These are phyloP conservation scores for Tulasnella sp. DNA, from an alignment of 768 basidiomycete species.

Conservation along the genomic window DNA sequence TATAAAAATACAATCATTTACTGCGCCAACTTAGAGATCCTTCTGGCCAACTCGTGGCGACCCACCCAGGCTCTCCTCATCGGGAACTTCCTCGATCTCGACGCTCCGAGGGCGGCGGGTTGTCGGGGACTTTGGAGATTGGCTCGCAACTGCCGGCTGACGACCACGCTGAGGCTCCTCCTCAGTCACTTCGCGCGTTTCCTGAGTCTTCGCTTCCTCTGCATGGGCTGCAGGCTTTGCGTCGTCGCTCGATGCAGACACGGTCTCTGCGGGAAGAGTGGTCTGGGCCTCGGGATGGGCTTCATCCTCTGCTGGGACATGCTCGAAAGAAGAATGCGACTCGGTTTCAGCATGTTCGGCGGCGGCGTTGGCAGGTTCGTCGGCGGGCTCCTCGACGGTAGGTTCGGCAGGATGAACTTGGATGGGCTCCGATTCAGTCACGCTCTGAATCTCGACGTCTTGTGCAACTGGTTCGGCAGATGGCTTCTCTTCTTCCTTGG, in stretches of 20 bases:
- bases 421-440: neutral
- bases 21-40: neutral
- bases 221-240: neutral
- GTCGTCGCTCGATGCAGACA: neutral
- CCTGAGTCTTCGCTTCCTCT: neutral
- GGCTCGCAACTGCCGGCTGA: neutral
- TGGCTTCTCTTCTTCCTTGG: neutral
- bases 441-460: neutral
- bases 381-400: neutral
- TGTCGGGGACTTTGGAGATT: neutral
- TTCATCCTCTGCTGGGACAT: neutral
- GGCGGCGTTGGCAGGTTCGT: neutral
- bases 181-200: neutral
- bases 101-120: neutral
- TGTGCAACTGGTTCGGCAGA: neutral
- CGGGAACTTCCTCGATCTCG: neutral
- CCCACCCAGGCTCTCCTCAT: neutral
- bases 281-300: neutral
- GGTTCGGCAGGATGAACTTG: neutral
- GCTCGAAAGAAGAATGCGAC: neutral
- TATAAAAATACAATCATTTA: neutral
- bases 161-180: neutral
- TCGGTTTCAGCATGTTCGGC: neutral
- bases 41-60: neutral
- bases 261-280: neutral